Base-by-base conservation (phyloP, 2,329 filamentous ascomycete genomes). In the Leptosphaerulina australis region DNA sequence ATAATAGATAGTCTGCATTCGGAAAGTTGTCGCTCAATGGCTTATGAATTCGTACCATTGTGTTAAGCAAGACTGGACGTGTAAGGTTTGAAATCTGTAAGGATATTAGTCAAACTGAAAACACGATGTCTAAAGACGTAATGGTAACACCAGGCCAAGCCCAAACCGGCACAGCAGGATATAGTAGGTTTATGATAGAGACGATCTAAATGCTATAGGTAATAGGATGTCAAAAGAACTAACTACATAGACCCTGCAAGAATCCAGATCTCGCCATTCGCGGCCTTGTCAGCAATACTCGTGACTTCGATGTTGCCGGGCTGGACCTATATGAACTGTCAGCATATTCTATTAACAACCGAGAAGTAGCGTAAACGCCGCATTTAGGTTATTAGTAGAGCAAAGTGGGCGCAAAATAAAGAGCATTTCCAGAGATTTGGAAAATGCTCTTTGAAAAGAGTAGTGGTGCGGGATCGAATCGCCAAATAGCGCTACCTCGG, bases 261-360 rank as follows among this genome's bases (percentile, higher is more conserved):
- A 28, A 92, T 81, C 90, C 90, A 95, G 60, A 97, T 81, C 74
- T 97, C 89, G 3, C 94, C 94, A 69, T 97, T 99, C 3, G 84
- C 82, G 14, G 95, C 92, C 53, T 84, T 82, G 59, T 87, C 87
- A 2, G 86, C 87, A 41, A 96, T 79, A 50, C 79, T 85, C 31
- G 86, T 83, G 11, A 97, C 88, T 70, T 92, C 85, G 33, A 97
- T 83, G 57, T 85, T 81, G 5, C 88, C 88, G 0, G 93, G 94
- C 78, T 92, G 87, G 21, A 94, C 82, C 84, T 88, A 36, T 24
- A 12, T 6, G 17, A 11, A 44, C 40, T 14, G 57, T 63, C 44
- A 63, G 60, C 55, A 38, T 5, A 12, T 2, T 14, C 22, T 21
- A 10, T n/a, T 9, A 17, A 24, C 2, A 15, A n/a, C n/a, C n/a